Base-by-base conservation (phyloP, 352 stramenopile species). In the Pseudoperonospora humuli region DNA sequence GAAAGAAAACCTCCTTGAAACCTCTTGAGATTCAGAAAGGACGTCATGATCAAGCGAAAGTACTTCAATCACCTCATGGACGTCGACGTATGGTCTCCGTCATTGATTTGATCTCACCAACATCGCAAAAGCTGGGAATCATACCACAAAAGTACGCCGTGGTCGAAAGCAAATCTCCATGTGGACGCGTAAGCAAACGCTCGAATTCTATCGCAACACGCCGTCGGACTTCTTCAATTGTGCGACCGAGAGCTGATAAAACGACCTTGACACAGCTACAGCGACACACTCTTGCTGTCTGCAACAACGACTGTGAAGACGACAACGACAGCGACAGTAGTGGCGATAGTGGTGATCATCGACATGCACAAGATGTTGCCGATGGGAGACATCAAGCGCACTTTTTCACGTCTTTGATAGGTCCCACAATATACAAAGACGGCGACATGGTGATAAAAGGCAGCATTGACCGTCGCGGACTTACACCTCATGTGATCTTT, bases 401-500 rank as follows among this genome's bases (percentile, higher is more conserved):
- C 23, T 26, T 26, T 39, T 59, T 57, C 46, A 56, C 52, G 5
- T 53, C 55, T 9, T 39, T 47, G 0, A 35, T 61, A 15, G 53
- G 57, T 7, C 57, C 53, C 6, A 50, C 45, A 21, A 55, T 48
- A 14, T 77, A 82, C 47, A 49, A 73, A 18, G 73, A 88, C 23
- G 67, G 67, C 3, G 62, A 57, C 0, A 54, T 72, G 18, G 34
- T 67, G 26, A 82, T 62, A 24, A 60, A 54, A 36, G 73, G 73
- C 0, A 21, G 45, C 1, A 58, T 88, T 9, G 70, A 88, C 19
- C 61, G 62, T 10, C 71, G 62, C 0, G 76, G 71, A 10, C 81
- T 88, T 20, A 88, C 76, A 4, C 71, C 69, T 6, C 68, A 75
- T 13, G 69, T 84, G 36, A 75, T 72, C 9, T 86, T 88, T 39